Percentiles rank a stretch among this genome's conserved stretches.
These are phyloP conservation scores for Monilinia polystroma DNA, from an alignment of 2,329 filamentous ascomycete genomes.

Conservation along the genomic window DNA sequence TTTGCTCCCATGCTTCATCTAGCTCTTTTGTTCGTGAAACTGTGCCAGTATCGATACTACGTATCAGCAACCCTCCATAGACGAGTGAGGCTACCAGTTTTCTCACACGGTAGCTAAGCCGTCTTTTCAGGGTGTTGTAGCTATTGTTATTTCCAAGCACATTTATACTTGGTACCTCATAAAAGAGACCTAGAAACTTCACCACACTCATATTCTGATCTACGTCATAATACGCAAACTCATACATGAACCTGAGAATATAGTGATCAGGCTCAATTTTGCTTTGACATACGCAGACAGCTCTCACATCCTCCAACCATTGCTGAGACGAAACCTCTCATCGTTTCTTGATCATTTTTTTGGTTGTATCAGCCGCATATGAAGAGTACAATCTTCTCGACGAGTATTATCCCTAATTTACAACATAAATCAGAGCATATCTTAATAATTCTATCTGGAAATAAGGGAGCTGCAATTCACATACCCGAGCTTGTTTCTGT, in stretches of 20 bases:
- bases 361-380: not conserved
- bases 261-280: not conserved
- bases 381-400: not conserved
- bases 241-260: not conserved
- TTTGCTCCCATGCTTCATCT: not conserved
- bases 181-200: not conserved
- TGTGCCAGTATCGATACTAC: not conserved
- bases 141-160: not conserved
- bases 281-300: not conserved
- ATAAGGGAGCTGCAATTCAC: not conserved
- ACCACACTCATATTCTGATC: not conserved
- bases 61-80: not conserved
- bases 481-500: not conserved
- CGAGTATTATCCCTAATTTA: not conserved
- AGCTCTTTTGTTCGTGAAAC: not conserved
- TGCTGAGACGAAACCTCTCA: not conserved
- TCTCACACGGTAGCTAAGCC: not conserved
- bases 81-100: not conserved
- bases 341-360: not conserved
- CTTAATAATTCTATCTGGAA: not conserved
- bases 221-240: not conserved
- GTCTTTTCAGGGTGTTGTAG: not conserved
- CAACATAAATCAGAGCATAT: not conserved
- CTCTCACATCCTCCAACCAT: not conserved
- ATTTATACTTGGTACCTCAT: not conserved